Conservation (phyloP, 176 grass and related monocot species). For the Eleusine coracana region DNA sequence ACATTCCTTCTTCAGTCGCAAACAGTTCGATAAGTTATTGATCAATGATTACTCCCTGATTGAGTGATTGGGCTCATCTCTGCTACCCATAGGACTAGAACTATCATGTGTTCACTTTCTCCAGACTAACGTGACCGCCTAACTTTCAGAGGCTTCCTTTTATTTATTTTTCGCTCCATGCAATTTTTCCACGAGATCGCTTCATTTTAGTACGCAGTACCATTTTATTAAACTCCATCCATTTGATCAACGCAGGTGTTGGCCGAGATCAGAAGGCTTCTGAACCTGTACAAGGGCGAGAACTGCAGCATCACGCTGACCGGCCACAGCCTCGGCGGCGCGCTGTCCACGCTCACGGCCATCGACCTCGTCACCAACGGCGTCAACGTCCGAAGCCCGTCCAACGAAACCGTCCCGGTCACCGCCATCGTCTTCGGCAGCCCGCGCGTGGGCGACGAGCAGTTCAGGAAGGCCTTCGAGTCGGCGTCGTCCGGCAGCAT, state of each 20-base stretch:
- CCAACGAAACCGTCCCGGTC: slow-evolving; percentile 35
- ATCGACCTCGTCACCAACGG: slow-evolving; percentile 58
- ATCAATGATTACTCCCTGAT: no score
- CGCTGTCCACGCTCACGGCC: slow-evolving; percentile 63
- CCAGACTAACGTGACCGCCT: no score
- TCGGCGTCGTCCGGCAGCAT: slow-evolving; percentile 2
- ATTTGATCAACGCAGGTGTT: slow-evolving; percentile 36
- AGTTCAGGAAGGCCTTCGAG: slow-evolving; percentile 61
- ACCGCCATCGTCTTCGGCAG: slow-evolving; percentile 66
- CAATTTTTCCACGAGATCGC: no score
- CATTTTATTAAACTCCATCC: neutral
- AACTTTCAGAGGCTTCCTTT: no score
- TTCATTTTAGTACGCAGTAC: no score
- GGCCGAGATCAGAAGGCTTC: slow-evolving; percentile 40
- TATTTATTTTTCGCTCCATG: neutral
- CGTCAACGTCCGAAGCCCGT: slow-evolving; percentile 25
- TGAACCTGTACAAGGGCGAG: slow-evolving; percentile 55
- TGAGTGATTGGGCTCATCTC: no score
- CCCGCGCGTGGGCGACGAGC: slow-evolving; percentile 75
- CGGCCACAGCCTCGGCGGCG: slow-evolving; percentile 76
- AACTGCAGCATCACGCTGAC: slow-evolving; percentile 69
- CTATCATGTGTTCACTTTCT: no score
- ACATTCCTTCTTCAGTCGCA: no score
- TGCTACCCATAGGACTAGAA: no score
- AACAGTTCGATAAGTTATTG: neutral